phyloP scores from a whole-genome alignment of 257 asterid species.

The Striga asiatica region DNA sequence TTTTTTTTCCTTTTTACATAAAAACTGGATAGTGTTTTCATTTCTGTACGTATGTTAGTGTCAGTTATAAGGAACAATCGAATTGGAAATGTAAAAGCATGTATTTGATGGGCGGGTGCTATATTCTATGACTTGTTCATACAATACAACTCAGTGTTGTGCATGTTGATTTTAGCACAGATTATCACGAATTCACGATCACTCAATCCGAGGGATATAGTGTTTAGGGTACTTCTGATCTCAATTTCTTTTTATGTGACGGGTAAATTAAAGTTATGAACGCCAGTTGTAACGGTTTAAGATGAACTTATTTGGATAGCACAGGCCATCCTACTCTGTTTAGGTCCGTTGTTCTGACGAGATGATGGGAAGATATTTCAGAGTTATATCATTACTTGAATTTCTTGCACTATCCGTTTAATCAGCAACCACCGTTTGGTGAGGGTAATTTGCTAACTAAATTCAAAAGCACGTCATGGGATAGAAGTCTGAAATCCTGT shows the following conservation, averaged over 20 bases:
- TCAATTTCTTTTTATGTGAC: too few relatives aligned
- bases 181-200: too few relatives aligned
- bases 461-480: background rate
- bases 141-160: background rate
- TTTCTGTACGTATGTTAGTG: too few relatives aligned
- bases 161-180: background rate
- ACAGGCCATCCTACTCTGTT: too few relatives aligned
- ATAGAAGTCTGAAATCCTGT: background rate
- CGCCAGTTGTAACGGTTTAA: too few relatives aligned
- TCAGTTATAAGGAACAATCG: constrained; percentile 1
- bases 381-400: background rate
- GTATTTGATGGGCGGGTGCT: background rate
- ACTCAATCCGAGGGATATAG: too few relatives aligned
- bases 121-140: constrained; percentile 5
- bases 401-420: background rate
- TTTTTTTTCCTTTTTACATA: too few relatives aligned
- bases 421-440: constrained; percentile 14
- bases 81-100: background rate
- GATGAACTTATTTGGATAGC: too few relatives aligned
- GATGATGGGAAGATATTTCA: background rate
- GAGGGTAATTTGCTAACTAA: background rate
- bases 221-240: too few relatives aligned
- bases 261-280: too few relatives aligned
- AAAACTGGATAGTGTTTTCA: background rate
- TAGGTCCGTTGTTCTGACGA: too few relatives aligned